Evolutionary conservation across 108 stramenopile species (phyloP).

Genomic region (Stephanodiscus triporus): DNA sequence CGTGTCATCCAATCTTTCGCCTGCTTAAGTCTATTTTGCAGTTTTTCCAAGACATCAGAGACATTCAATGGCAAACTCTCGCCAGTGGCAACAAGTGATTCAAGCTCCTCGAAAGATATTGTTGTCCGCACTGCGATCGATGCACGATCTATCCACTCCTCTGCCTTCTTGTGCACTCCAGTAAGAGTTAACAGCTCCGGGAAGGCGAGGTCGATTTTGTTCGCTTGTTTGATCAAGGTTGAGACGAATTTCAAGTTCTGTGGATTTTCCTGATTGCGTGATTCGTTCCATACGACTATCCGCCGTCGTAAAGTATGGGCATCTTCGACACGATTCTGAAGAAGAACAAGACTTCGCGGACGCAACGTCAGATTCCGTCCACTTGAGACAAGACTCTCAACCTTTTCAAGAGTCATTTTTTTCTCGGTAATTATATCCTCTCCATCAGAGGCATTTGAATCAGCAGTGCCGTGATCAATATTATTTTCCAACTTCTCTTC

Average conservation of each 20-base stretch:
- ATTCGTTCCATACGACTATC: slow-evolving; percentile 61
- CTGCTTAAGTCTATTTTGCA: slow-evolving; percentile 52
- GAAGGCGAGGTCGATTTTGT: slow-evolving; percentile 62
- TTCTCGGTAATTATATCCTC: slow-evolving; percentile 34
- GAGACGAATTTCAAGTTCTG: slow-evolving; percentile 62
- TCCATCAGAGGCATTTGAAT: slow-evolving; percentile 54
- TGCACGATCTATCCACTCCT: slow-evolving; percentile 77
- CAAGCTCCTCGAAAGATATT: slow-evolving; percentile 72
- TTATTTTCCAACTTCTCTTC: slow-evolving; percentile 45
- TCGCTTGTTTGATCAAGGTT: slow-evolving; percentile 66
- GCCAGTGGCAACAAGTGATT: slow-evolving; percentile 59
- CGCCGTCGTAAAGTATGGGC: slow-evolving; percentile 59
- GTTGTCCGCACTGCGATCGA: slow-evolving; percentile 77
- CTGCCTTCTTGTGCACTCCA: slow-evolving; percentile 53
- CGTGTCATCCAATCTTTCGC: slow-evolving; percentile 68
- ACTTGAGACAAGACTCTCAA: slow-evolving; percentile 41
- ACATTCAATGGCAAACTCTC: slow-evolving; percentile 67
- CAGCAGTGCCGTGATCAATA: slow-evolving; percentile 34
- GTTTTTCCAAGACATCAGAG: slow-evolving; percentile 72
- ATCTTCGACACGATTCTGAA: slow-evolving; percentile 58
- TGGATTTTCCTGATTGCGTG: slow-evolving; percentile 48
- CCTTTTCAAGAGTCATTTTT: slow-evolving; percentile 50
- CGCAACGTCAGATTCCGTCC: slow-evolving; percentile 43
- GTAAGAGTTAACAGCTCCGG: slow-evolving; percentile 54
- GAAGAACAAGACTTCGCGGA: slow-evolving; percentile 54